Evolutionary conservation across 768 basidiomycete genomes (phyloP).

Genomic region (Leccinellum luteum): DNA sequence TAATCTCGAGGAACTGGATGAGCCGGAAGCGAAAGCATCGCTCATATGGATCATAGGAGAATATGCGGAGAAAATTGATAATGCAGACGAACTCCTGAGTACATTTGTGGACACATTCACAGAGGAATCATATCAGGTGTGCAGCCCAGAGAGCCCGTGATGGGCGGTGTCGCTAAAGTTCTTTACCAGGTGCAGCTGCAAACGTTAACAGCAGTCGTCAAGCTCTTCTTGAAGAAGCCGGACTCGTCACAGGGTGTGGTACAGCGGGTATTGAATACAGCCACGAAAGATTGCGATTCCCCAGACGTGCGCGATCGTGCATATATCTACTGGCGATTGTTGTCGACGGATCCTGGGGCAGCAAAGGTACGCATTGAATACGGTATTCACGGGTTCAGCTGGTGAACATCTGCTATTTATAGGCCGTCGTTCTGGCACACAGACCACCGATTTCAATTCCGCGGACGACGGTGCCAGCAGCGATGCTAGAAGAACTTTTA

Average conservation of each 20-base stretch:
- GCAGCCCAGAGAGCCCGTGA: not conserved
- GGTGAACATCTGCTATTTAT: constrained; percentile 1
- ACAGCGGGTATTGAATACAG: constrained; percentile 87
- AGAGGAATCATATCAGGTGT: constrained; percentile 89
- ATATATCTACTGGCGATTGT: constrained; percentile 95
- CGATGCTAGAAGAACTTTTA: constrained; percentile 85
- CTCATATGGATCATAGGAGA: constrained; percentile 99
- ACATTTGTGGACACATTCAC: constrained; percentile 91
- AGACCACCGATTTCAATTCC: constrained; percentile 94
- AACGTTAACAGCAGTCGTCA: constrained; percentile 93
- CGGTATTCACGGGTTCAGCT: not conserved
- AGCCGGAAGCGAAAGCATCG: constrained; percentile 97
- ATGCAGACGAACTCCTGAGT: constrained; percentile 87
- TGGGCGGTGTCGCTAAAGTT: not conserved
- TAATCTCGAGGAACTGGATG: constrained; percentile 94
- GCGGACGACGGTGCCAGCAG: constrained; percentile 84
- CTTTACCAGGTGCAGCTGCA: constrained; percentile 61
- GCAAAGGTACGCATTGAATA: not conserved
- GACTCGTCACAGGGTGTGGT: constrained; percentile 91
- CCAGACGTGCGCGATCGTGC: constrained; percentile 96
- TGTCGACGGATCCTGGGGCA: constrained; percentile 83
- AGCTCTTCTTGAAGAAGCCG: constrained; percentile 93
- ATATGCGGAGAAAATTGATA: constrained; percentile 96
- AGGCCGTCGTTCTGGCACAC: constrained; percentile 86
- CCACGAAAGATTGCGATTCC: constrained; percentile 96